A percentile compares a stretch with the other conserved stretches of the same genome.
Evolutionary conservation across 2,329 filamentous ascomycete species (phyloP).

Genomic region (Apiospora koreana): DNA sequence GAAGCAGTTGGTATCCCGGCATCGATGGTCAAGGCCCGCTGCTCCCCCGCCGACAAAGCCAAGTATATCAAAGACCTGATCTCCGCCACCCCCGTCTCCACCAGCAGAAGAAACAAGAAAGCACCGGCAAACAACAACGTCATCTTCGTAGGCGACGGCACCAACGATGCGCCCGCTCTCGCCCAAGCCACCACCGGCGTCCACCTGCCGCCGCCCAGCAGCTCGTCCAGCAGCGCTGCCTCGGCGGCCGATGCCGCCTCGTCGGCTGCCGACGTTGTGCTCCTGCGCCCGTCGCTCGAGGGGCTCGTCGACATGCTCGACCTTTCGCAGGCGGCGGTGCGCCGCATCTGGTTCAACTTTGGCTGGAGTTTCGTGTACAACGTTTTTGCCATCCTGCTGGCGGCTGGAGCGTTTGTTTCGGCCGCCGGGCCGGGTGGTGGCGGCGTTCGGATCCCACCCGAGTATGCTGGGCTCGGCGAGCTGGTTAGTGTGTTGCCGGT

Average conservation of each 20-base stretch:
- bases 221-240: slow-evolving; percentile 30
- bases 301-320: slow-evolving; percentile 62
- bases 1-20: slow-evolving; percentile 39
- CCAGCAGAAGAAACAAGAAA: background rate
- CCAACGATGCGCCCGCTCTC: slow-evolving; percentile 75
- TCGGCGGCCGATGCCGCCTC: slow-evolving; percentile 63
- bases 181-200: slow-evolving; percentile 71
- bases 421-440: slow-evolving; percentile 29
- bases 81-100: background rate
- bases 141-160: slow-evolving; percentile 76
- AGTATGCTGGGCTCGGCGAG: slow-evolving; percentile 61
- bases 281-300: slow-evolving; percentile 57
- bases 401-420: slow-evolving; percentile 63
- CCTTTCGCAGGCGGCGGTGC: slow-evolving; percentile 45
- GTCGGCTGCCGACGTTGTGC: slow-evolving; percentile 67
- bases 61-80: slow-evolving; percentile 44
- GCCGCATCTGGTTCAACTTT: slow-evolving; percentile 68
- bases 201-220: slow-evolving; percentile 52
- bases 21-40: slow-evolving; percentile 41
- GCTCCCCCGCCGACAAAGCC: slow-evolving; percentile 47
- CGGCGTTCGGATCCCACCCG: slow-evolving; percentile 45
- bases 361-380: slow-evolving; percentile 73
- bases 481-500: slow-evolving; percentile 74
- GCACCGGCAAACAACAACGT: slow-evolving; percentile 41
- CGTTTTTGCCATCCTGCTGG: slow-evolving; percentile 65